Evolutionary conservation across 208 protist genomes (phyloP).

Genomic region (Trypanosoma avium): DNA sequence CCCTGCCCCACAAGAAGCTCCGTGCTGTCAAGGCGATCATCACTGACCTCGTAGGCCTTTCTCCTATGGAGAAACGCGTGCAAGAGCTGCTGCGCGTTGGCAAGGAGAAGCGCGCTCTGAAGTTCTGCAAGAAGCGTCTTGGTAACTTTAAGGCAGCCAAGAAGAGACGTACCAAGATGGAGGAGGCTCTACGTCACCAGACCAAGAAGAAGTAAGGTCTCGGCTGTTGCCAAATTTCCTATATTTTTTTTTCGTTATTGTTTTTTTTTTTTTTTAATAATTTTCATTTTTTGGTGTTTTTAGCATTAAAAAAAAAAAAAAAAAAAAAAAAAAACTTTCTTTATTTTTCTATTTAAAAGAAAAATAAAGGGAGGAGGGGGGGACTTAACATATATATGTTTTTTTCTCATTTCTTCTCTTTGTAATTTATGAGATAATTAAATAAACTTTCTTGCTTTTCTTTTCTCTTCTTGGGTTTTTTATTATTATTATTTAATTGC

Average conservation of each 20-base stretch:
- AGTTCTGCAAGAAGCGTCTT: slow-evolving; percentile 94
- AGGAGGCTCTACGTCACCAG: slow-evolving; percentile 86
- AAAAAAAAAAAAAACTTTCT: too few relatives aligned
- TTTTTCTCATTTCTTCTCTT: too few relatives aligned
- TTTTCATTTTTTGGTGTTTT: background rate
- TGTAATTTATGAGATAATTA: too few relatives aligned
- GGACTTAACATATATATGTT: too few relatives aligned
- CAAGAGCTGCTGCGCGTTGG: slow-evolving; percentile 94
- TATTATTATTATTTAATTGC: too few relatives aligned
- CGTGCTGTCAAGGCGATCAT: slow-evolving; percentile 92
- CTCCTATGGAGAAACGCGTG: slow-evolving; percentile 91
- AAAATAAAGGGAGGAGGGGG: too few relatives aligned
- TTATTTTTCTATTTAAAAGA: too few relatives aligned
- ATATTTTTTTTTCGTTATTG: background rate
- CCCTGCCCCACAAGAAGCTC: slow-evolving; percentile 87
- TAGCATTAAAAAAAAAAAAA: too few relatives aligned
- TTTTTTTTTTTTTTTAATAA: slow-evolving; percentile 5
- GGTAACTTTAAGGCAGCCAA: slow-evolving; percentile 88
- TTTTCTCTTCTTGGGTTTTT: too few relatives aligned
- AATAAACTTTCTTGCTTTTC: too few relatives aligned
- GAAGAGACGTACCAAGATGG: slow-evolving; percentile 92
- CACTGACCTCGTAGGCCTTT: slow-evolving; percentile 85
- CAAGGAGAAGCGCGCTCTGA: slow-evolving; percentile 95
- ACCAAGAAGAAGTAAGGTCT: slow-evolving; percentile 81
- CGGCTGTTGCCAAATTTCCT: background rate